Conservation (phyloP, 306 rosid species). For the Ceratonia siliqua region DNA sequence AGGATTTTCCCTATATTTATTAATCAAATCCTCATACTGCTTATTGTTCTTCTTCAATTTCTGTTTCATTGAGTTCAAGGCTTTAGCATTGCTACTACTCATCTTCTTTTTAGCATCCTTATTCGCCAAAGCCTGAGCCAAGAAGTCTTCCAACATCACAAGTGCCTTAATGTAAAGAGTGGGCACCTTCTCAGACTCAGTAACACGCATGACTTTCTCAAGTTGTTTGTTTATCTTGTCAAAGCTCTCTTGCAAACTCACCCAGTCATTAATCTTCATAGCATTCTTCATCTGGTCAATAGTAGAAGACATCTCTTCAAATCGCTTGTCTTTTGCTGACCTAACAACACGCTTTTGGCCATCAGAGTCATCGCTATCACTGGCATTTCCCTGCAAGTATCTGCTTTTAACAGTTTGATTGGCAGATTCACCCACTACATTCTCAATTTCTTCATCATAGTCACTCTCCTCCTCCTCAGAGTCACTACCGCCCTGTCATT, state of each 20-base stretch:
- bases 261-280: conserved; percentile 97
- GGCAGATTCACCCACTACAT: conserved; percentile 39
- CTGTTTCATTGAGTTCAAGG: conserved; percentile 96
- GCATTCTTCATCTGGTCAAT: conserved; percentile 97
- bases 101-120: conserved; percentile 97
- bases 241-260: conserved; percentile 91
- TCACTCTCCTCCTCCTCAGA: conserved; percentile 81
- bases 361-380: conserved; percentile 77
- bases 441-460: conserved; percentile 53
- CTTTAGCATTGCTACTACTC: conserved; percentile 99
- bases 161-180: conserved; percentile 81
- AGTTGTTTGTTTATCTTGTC: conserved; percentile 92
- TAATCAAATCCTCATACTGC: conserved; percentile 79
- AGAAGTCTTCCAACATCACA: conserved; percentile 86
- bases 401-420: conserved; percentile 34
- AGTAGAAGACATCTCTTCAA: conserved; percentile 81
- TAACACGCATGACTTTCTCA: conserved; percentile 94
- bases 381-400: conserved; percentile 46
- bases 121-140: conserved; percentile 83
- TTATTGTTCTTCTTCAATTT: conserved; percentile 94
- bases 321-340: conserved; percentile 89
- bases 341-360: conserved; percentile 69
- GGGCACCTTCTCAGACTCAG: conserved; percentile 83
- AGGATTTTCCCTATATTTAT: conserved; percentile 78
- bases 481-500: conserved; percentile 68